Evolutionary conservation across 2,329 filamentous ascomycete genomes (phyloP), one percentile per base, ranked within the genome.

Genomic region (Penicillium nordicum): DNA sequence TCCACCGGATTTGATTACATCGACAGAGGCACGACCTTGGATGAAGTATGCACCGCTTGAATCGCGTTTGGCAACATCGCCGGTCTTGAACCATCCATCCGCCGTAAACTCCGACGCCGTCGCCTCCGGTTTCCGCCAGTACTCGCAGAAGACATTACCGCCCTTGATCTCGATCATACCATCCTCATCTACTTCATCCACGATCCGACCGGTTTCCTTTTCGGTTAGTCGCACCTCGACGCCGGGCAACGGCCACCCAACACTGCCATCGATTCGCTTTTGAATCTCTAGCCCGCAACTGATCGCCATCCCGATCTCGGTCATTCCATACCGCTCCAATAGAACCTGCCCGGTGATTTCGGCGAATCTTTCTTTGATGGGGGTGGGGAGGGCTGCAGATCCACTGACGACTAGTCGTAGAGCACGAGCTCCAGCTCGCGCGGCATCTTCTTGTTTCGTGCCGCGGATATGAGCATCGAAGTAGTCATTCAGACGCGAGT

Each of bases 1-100:
- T 0, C 81, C 81, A 16, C 81, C 80, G 0, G 78, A 79, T 59
- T 84, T 83, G 65, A 84, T 82, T 32, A 84, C 74, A 59, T 83
- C 80, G 7, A 81, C 73, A 18, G 77, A 80, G 10, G 78, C 79
- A 11, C 80, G 75, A 9, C 81, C 81, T 51, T 82, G 72, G 51
- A 84, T 83, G 37, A 73, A 83, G 63, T 82, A 83, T 69, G 80
- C 65, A 58, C 77, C 57, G 11, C 55, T 60, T 5, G 58, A 59
- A 50, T 75, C 69, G 16, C 73, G 69, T 18, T 67, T 65, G 1
- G 75, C 75, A 5, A 77, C 72, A 57, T 81, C 79, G 10, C 78
- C 78, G 0, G 78, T 81, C 59, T 76, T 77, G 64, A 80, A 81
- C 71, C 78, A 81, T 10, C 78, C 78, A 42, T 80, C 77, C 1